Conservation (phyloP, 179 eudicot genomes). For the Silene vulgaris region DNA sequence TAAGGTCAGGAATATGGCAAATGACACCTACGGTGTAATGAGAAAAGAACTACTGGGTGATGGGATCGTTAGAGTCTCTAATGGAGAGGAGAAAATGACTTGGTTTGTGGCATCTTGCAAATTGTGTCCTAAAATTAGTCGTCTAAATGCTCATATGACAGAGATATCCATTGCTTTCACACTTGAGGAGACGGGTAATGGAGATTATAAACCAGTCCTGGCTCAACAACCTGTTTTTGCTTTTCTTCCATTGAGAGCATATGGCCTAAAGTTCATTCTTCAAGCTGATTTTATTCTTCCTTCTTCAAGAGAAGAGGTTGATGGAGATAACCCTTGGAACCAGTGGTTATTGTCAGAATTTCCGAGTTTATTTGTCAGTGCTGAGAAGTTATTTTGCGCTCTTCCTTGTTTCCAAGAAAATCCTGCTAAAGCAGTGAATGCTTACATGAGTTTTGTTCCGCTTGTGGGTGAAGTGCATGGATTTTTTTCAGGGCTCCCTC, state of each 20-base stretch:
- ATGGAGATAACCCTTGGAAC: conserved; percentile 96
- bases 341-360: conserved; percentile 89
- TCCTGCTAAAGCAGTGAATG: conserved; percentile 71
- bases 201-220: conserved; percentile 53
- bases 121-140: conserved; percentile 51
- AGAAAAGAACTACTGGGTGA: conserved; percentile 69
- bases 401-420: conserved; percentile 63
- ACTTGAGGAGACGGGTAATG: conserved; percentile 57
- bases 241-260: conserved; percentile 84
- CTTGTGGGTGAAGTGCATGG: conserved; percentile 94
- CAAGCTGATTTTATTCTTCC: conserved; percentile 99
- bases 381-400: conserved; percentile 64
- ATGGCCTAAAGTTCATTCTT: conserved; percentile 88
- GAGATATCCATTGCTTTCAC: conserved; percentile 89
- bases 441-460: conserved; percentile 90
- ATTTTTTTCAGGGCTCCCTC: conserved; percentile 78
- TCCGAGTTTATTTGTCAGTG: conserved; percentile 73
- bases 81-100: conserved; percentile 67
- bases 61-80: conserved; percentile 67
- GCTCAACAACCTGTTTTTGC: conserved; percentile 96
- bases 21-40: conserved; percentile 59
- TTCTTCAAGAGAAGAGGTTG: conserved; percentile 98
- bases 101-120: conserved; percentile 74
- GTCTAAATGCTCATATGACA: conserved; percentile 65
- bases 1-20: conserved; percentile 57